These are phyloP conservation scores for Suillus discolor DNA, from an alignment of 768 basidiomycete genomes.

Conservation along the genomic window DNA sequence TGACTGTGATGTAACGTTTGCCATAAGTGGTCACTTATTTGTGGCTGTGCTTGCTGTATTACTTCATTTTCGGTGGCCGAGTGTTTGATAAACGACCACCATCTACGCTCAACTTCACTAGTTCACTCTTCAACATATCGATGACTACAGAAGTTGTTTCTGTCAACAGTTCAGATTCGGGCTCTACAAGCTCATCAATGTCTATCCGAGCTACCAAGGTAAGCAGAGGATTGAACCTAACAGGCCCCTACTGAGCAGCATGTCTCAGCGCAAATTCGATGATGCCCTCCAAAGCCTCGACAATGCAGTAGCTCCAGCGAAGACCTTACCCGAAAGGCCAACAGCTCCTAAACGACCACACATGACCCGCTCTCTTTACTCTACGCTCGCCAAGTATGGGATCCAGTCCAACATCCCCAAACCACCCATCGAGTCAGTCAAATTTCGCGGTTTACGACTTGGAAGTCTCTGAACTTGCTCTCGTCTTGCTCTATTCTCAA, in stretches of 20 bases:
- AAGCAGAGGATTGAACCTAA: neutral
- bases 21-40: no score
- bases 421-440: slow-evolving; percentile 30
- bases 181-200: slow-evolving; percentile 14
- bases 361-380: slow-evolving; percentile 66
- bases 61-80: neutral
- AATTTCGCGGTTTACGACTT: slow-evolving; percentile 13
- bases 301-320: slow-evolving; percentile 51
- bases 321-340: slow-evolving; percentile 31
- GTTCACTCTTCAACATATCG: neutral
- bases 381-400: slow-evolving; percentile 78
- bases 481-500: slow-evolving; percentile 15
- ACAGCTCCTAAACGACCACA: slow-evolving; percentile 55
- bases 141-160: neutral
- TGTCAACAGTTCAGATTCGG: slow-evolving; percentile 18
- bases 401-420: slow-evolving; percentile 54
- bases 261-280: slow-evolving; percentile 73
- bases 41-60: slow-evolving; percentile 7
- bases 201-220: slow-evolving; percentile 49
- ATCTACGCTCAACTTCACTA: neutral
- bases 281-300: slow-evolving; percentile 79
- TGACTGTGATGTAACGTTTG: no score
- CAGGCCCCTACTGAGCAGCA: neutral
- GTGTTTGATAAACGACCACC: neutral
- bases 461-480: slow-evolving; percentile 2